A percentile compares a stretch with the other conserved stretches of the same genome.
phyloP scores from a whole-genome alignment of 1,284 basidiomycete genomes.

The Melampsora abietis-canadensis region DNA sequence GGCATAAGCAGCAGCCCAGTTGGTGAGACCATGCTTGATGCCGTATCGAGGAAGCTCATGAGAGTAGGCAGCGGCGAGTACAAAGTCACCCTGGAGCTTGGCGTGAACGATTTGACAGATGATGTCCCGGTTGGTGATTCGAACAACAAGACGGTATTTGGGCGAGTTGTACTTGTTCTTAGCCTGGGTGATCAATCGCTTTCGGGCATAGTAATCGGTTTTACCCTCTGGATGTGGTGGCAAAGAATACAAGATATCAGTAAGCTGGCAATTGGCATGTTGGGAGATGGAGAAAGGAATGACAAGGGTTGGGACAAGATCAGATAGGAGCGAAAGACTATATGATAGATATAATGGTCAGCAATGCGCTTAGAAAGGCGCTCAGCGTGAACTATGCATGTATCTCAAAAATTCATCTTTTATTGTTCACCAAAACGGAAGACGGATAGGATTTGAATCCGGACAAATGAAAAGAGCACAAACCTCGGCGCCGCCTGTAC shows the following conservation, averaged over 20 bases:
- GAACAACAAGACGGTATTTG: slow-evolving; percentile 97
- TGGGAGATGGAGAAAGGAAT: not conserved
- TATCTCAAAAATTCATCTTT: slow-evolving; percentile 39
- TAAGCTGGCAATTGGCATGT: not conserved
- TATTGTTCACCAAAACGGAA: not conserved
- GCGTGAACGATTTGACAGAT: slow-evolving; percentile 81
- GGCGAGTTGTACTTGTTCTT: slow-evolving; percentile 99
- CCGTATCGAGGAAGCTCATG: slow-evolving; percentile 92
- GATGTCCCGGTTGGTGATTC: slow-evolving; percentile 56
- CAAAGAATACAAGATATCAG: not conserved
- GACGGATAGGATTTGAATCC: not conserved
- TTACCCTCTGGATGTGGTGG: slow-evolving; percentile 68
- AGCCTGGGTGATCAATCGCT: slow-evolving; percentile 91
- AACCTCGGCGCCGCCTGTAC: slow-evolving; percentile 69
- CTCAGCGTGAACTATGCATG: slow-evolving; percentile 44
- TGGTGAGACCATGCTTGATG: slow-evolving; percentile 96
- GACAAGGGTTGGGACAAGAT: not conserved
- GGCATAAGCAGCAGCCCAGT: slow-evolving; percentile 98
- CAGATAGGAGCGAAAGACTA: slow-evolving; percentile 44
- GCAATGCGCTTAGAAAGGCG: slow-evolving; percentile 3
- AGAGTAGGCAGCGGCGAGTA: slow-evolving; percentile 68
- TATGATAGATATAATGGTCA: slow-evolving; percentile 34
- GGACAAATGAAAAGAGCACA: not conserved
- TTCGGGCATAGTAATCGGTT: slow-evolving; percentile 98
- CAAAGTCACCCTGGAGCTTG: slow-evolving; percentile 93